Evolutionary conservation across 2,329 filamentous ascomycete genomes (phyloP), one percentile per base, ranked within the genome.

Genomic region (Clarireedia sp.): DNA sequence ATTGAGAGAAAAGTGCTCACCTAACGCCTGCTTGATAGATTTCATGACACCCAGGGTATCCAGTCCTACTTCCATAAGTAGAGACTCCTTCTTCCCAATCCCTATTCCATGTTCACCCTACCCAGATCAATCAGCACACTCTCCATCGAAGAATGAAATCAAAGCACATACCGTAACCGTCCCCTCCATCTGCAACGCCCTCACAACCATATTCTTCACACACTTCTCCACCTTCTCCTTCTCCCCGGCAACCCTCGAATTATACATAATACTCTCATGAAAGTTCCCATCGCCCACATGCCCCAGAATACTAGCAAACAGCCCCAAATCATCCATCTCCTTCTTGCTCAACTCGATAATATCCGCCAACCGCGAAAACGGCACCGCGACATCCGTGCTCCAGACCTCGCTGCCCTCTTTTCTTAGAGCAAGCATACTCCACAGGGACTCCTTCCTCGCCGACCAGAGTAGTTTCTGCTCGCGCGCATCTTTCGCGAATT

Each of bases 281-380:
- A 96, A 96, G 71, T 96, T 96, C 38, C 91, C 91, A 67, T 96
- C 91, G 12, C 91, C 91, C 55, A 96, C 86, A 67, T 96, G 91
- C 3, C 91, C 91, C 3, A 96, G 75, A 26, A 95, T 88, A 65
- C 87, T 90, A 1, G 90, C 89, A 68, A 96, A 95, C 1, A 96
- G 73, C 0, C 89, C 90, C 10, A 96, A 76, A 12, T 89, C 83
- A 65, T 92, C 87, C 78, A 95, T 85, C 66, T 95, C 89, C 68
- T 89, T 87, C 74, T 96, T 95, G 60, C 88, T 91, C 44, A 90
- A 77, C 68, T 95, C 90, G 75, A 79, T 78, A 56, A 91, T 86
- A 61, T 89, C 85, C 1, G 87, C 83, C 4, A 92, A 73, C 12
- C 83, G 75, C 57, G 83, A 87, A 60, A 94, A 87, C 0, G 89